phyloP scores from a whole-genome alignment of 2,329 filamentous ascomycete species.

The Diaporthe nobilis region DNA sequence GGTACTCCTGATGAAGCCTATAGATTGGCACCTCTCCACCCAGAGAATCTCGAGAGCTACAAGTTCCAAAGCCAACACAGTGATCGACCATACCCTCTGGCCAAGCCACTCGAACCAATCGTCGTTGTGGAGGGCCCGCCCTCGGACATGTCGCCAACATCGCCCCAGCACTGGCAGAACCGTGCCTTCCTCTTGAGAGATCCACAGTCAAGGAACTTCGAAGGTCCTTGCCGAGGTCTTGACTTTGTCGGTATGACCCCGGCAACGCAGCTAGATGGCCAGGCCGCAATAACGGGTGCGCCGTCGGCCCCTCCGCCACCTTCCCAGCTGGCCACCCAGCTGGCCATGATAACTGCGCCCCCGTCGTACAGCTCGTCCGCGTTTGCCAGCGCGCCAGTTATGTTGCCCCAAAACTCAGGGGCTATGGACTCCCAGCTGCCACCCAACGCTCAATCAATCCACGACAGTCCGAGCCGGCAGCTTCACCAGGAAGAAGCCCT shows the following conservation, averaged over 20 bases:
- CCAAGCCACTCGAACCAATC: slow-evolving; percentile 37
- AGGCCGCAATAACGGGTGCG: background rate
- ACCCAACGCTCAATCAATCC: background rate
- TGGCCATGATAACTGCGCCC: slow-evolving; percentile 26
- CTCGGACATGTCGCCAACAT: slow-evolving; percentile 40
- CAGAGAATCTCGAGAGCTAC: slow-evolving; percentile 23
- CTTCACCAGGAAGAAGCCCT: slow-evolving; percentile 35
- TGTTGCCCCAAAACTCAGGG: background rate
- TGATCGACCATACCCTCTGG: slow-evolving; percentile 4
- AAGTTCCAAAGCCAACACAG: background rate
- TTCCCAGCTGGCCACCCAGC: slow-evolving; percentile 30
- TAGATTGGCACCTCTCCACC: slow-evolving; percentile 17
- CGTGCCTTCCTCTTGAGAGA: slow-evolving; percentile 32
- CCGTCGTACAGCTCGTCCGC: background rate
- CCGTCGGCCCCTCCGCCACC: slow-evolving; percentile 1
- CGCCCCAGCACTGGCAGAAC: slow-evolving; percentile 36
- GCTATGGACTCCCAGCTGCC: background rate
- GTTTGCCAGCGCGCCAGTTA: background rate
- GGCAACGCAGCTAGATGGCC: background rate
- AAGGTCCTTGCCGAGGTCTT: slow-evolving; percentile 33
- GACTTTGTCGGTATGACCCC: slow-evolving; percentile 27
- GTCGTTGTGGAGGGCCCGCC: slow-evolving; percentile 36
- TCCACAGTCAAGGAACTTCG: slow-evolving; percentile 17
- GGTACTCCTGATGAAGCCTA: background rate
- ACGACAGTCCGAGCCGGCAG: slow-evolving; percentile 37